Conservation (phyloP, 169 alveolate genomes). For the Fabrea salina region DNA sequence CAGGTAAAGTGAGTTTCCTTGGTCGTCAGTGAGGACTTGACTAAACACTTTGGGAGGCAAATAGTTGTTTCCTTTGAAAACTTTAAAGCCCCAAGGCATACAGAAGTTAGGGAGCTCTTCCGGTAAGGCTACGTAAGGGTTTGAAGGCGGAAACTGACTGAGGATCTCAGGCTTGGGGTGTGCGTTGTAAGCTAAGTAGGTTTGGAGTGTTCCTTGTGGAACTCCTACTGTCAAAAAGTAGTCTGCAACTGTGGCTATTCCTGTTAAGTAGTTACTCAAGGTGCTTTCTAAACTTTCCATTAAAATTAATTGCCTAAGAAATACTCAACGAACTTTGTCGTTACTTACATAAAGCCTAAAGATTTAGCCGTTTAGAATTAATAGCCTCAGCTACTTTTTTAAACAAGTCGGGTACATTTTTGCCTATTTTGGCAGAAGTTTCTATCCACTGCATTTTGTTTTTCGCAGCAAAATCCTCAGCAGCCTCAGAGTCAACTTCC, state of each 20-base stretch:
- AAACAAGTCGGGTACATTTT: conserved; percentile 42
- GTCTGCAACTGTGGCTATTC: neutral
- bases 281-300: no score
- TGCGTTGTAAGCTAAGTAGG: neutral
- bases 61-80: neutral
- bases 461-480: conserved; percentile 35
- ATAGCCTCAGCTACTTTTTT: conserved; percentile 39
- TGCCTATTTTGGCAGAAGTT: conserved; percentile 54
- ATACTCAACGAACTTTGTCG: no score
- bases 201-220: neutral
- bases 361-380: no score
- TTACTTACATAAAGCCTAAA: no score
- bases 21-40: neutral
- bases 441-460: conserved; percentile 41
- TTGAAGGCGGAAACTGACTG: conserved; percentile 27
- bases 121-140: neutral
- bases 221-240: conserved; percentile 6
- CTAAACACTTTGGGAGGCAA: neutral
- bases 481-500: conserved; percentile 33
- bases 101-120: neutral
- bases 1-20: conserved; percentile 1
- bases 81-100: conserved; percentile 7
- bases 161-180: conserved; percentile 9
- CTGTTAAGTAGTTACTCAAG: neutral
- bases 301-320: no score